These are phyloP conservation scores for Pleurostoma richardsiae DNA, from an alignment of 2,329 filamentous ascomycete genomes.

Conservation along the genomic window DNA sequence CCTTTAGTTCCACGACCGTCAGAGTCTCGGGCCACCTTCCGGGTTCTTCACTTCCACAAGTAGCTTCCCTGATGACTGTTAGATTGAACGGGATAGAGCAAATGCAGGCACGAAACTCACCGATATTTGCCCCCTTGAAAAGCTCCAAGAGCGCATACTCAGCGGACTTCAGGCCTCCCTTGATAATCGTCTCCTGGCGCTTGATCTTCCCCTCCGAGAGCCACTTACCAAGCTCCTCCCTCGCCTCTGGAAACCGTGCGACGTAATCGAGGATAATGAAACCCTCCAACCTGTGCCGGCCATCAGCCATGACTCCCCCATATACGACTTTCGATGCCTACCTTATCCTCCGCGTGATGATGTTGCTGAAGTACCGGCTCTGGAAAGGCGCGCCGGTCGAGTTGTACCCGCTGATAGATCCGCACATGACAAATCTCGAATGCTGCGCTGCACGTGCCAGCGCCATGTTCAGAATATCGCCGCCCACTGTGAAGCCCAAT, in stretches of 20 bases:
- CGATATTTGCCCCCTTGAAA: conserved; percentile 66
- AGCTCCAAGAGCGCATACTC: conserved; percentile 59
- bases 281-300: conserved; percentile 47
- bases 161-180: conserved; percentile 61
- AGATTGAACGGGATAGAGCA: too few species aligned
- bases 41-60: conserved; percentile 46
- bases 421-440: conserved; percentile 67
- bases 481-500: conserved; percentile 44
- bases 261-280: conserved; percentile 70
- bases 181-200: conserved; percentile 65
- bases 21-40: neutral
- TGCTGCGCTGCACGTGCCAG: conserved; percentile 56
- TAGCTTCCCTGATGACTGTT: conserved; percentile 33
- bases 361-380: conserved; percentile 15
- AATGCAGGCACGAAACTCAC: conserved; percentile 21
- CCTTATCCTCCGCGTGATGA: conserved; percentile 37
- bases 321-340: conserved; percentile 47
- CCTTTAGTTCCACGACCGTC: neutral
- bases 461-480: conserved; percentile 64
- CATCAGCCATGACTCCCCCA: neutral
- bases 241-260: conserved; percentile 51
- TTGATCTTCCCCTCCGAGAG: conserved; percentile 67
- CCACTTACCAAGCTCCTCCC: conserved; percentile 61
- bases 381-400: conserved; percentile 6
- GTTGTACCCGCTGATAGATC: conserved; percentile 24